phyloP scores from a whole-genome alignment of 1,284 basidiomycete genomes.

The Cystobasidium sp. region DNA sequence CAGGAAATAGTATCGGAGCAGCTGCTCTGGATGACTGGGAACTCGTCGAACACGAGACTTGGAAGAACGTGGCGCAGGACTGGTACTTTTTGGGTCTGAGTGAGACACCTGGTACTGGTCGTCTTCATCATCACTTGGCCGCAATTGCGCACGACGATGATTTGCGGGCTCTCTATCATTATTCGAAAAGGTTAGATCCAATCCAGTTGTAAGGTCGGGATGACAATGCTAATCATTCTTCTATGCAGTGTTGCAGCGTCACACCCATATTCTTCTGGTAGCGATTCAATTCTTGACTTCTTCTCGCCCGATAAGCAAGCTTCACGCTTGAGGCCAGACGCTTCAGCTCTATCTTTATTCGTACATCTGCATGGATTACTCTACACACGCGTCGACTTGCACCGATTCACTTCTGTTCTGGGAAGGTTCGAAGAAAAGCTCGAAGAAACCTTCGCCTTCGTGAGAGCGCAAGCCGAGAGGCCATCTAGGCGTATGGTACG shows the following conservation, averaged over 20 bases:
- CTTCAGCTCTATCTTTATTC: constrained; percentile 78
- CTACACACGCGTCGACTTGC: constrained; percentile 90
- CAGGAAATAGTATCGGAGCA: constrained; percentile 71
- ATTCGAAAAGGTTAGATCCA: constrained; percentile 79
- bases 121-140: constrained; percentile 93
- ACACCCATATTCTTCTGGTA: constrained; percentile 81
- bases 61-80: constrained; percentile 84
- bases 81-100: constrained; percentile 90
- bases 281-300: constrained; percentile 81
- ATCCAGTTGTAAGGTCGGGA: background rate
- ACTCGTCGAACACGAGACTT: constrained; percentile 88
- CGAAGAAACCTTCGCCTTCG: constrained; percentile 56
- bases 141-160: constrained; percentile 80
- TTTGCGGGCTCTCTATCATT: constrained; percentile 86
- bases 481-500: background rate
- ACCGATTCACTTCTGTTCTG: constrained; percentile 80
- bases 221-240: background rate
- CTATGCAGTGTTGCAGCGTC: constrained; percentile 69
- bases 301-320: constrained; percentile 75
- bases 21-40: constrained; percentile 84
- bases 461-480: constrained; percentile 23
- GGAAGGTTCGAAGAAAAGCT: constrained; percentile 85
- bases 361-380: constrained; percentile 92
- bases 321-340: constrained; percentile 66
- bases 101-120: constrained; percentile 86